Base-by-base conservation (phyloP, 2,329 filamentous ascomycete genomes). In the Colletotrichum noveboracense region DNA sequence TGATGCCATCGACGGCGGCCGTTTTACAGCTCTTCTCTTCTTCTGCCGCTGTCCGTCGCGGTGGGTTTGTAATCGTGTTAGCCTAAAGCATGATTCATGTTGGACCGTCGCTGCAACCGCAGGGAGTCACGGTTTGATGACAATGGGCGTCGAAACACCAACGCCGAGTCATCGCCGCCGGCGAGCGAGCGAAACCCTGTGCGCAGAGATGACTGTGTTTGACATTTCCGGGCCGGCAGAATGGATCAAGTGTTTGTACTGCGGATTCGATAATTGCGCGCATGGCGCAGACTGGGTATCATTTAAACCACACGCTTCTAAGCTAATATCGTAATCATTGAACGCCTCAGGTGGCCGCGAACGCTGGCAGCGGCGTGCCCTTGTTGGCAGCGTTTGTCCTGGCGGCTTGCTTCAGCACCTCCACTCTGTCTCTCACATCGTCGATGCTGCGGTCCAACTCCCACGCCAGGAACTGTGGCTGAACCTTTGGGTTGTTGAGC, bases 131-230 rank as follows among this genome's bases (percentile, higher is more conserved):
- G 10, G 52, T 43, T n/a, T 34, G 16, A 26, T 16, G 43, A 21
- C 43, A 34, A n/a, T 60, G 3, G n/a, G 5, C 30, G 14, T 43
- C 30, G 71, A 64, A 73, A 43, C 36, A 9, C 66, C 16, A 30
- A 28, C n/a, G 14, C 24, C 36, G 55, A 70, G 36, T 56, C 56
- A 81, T 69, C 65, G 48, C 14, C 80, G 79, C 52, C 26, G 76
- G 66, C 28, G 43, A 18, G 62, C 61, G 16, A 66, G 55, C 48
- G 38, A 18, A 1, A 83, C 84, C 62, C 67, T 32, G 0, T 84
- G 84, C 68, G 2, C 6, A 48, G 34, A 64, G 32, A 34, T 30
- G 28, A 13, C 14, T 5, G 48, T 30, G 66, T 60, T 68, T 68
- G 66, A 32, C 18, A 43, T 21, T 68, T 43, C 52, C 32, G 32